A percentile compares a stretch with the other conserved stretches of the same genome.
Evolutionary conservation across 1,139 yeast species (phyloP).

Genomic region (Hyphopichia khmerensis): DNA sequence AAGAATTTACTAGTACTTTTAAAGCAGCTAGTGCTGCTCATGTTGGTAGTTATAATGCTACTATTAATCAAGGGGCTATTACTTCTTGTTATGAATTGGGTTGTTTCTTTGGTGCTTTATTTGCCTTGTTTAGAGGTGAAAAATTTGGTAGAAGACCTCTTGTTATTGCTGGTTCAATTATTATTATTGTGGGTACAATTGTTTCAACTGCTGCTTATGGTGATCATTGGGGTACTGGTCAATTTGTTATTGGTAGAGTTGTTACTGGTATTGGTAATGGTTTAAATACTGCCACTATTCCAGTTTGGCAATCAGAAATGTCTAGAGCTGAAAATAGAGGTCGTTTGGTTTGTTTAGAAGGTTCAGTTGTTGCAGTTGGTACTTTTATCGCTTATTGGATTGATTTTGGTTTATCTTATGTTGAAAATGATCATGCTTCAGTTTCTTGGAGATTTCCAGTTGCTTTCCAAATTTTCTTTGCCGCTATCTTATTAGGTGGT

Average conservation of each 20-base stretch:
- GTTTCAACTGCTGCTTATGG: conserved; percentile 37
- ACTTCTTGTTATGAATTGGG: conserved; percentile 75
- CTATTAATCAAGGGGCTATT: conserved; percentile 63
- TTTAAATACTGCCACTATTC: conserved; percentile 35
- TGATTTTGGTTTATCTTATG: conserved; percentile 3
- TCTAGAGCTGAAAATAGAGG: conserved; percentile 38
- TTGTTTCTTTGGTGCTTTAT: conserved; percentile 53
- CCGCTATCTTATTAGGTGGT: conserved; percentile 15
- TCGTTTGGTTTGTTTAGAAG: conserved; percentile 64
- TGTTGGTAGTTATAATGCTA: conserved; percentile 28
- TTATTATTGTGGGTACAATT: conserved; percentile 44
- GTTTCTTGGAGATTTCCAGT: conserved; percentile 24
- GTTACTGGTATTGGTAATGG: conserved; percentile 45
- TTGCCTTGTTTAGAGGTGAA: conserved; percentile 34
- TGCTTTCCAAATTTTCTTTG: conserved; percentile 22
- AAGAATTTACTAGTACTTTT: conserved; percentile 45
- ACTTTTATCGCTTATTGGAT: conserved; percentile 26
- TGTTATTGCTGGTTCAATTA: conserved; percentile 35
- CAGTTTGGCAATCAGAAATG: conserved; percentile 40
- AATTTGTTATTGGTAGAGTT: conserved; percentile 47
- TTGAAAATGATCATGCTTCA: conserved; percentile 11
- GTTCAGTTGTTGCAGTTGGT: conserved; percentile 59
- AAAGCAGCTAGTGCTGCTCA: conserved; percentile 31
- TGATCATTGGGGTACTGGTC: conserved; percentile 28
- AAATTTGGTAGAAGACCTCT: conserved; percentile 46